phyloP scores from a whole-genome alignment of 2,329 filamentous ascomycete genomes.

The Trichoderma atrobrunneum region DNA sequence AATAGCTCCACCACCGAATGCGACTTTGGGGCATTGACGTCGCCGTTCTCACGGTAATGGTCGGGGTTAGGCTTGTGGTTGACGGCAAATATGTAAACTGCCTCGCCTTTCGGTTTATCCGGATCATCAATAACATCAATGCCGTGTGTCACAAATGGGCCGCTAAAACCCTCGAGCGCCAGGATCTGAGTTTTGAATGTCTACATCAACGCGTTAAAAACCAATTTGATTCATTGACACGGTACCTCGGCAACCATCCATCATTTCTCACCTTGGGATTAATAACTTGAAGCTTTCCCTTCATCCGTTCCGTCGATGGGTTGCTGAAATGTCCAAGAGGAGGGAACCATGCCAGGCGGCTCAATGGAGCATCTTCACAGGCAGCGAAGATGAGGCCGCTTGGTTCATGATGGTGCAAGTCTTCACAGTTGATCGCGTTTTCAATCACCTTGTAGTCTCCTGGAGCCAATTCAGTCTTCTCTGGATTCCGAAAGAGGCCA shows the following conservation, averaged over 20 bases:
- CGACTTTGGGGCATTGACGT: slow-evolving; percentile 36
- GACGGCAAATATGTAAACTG: slow-evolving; percentile 59
- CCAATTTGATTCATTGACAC: neutral
- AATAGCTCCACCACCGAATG: slow-evolving; percentile 59
- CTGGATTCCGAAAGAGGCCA: slow-evolving; percentile 29
- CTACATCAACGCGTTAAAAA: slow-evolving; percentile 25
- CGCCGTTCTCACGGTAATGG: slow-evolving; percentile 27
- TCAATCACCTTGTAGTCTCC: slow-evolving; percentile 42
- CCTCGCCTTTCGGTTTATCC: slow-evolving; percentile 28
- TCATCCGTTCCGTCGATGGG: slow-evolving; percentile 36
- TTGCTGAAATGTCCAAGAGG: slow-evolving; percentile 42
- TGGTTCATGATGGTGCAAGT: slow-evolving; percentile 53
- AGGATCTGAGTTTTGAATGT: slow-evolving; percentile 46
- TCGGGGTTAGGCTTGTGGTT: slow-evolving; percentile 56
- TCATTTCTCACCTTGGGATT: slow-evolving; percentile 46
- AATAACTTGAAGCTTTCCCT: slow-evolving; percentile 51
- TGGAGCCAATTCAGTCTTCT: slow-evolving; percentile 23
- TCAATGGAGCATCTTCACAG: slow-evolving; percentile 46
- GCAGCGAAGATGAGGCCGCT: slow-evolving; percentile 54
- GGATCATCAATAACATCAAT: slow-evolving; percentile 58
- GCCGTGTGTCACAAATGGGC: slow-evolving; percentile 57
- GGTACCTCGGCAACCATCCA: neutral
- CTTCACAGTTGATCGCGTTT: slow-evolving; percentile 57
- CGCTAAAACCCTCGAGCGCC: slow-evolving; percentile 38
- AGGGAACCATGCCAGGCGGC: slow-evolving; percentile 53